Evolutionary conservation across 192 early-diverging fungal species (phyloP), one percentile per base, ranked within the genome.

Genomic region (Podila verticillata): DNA sequence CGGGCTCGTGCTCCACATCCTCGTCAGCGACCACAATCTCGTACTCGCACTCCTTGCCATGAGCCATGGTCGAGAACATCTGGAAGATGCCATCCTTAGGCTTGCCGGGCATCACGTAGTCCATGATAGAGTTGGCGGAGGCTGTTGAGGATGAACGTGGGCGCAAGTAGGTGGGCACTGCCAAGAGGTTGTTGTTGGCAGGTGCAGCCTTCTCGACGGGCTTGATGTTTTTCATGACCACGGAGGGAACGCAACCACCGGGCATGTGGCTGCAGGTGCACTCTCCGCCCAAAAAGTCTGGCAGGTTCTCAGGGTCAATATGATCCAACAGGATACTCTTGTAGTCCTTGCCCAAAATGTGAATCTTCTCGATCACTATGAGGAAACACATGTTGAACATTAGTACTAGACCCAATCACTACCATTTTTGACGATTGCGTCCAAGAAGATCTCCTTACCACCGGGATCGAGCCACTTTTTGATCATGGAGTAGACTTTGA

Each of bases 401-500:
- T 15, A 44, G 10, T 44, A 44, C 15, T 15, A 44, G 13, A 15
- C 17, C 12, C 39, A 15, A 44, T 12, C 39, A 39, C 13, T 39
- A 12, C 13, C 39, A 17, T 13, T 44, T 1, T 15, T 3, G 39
- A 44, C 39, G 39, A 15, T 15, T 4, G 39, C 39, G 2, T 39
- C 7, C 56, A 29, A 35, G 30, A 70, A 70, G 84, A 80, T 57
- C 72, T 67, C 51, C 63, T 88, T 84, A 59, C 90, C 89, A 28
- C 93, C 91, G 54, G 93, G 93, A 64, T 95, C 94, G 58, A 95
- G 83, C 89, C 92, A 94, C 61, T 83, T 88, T 68, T 90, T 93
- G 59, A 93, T 89, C 58, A 94, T 84, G 28, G 89, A 91, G 91
- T 93, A 95, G n/a, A 91, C 90, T 30, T 87, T 89, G 48, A 92